Conservation (phyloP, 2,329 filamentous ascomycete genomes). For the Arthrobotrys musiformis region DNA sequence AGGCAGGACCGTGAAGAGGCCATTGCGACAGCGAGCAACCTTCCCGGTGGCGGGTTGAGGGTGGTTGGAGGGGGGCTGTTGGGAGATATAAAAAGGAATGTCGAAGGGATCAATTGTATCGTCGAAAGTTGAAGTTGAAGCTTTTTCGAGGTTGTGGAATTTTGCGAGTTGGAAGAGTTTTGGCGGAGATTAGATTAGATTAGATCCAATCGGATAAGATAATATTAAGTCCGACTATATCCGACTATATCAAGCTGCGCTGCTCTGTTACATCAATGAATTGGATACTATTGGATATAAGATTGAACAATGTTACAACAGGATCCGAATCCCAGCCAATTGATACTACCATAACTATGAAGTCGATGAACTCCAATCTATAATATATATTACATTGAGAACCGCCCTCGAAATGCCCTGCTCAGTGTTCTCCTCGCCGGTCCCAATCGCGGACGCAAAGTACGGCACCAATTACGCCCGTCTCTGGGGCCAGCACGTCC, state of each 20-base stretch:
- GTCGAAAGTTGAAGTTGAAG: constrained; percentile 3
- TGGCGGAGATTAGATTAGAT: constrained; percentile 30
- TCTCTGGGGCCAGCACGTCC: constrained; percentile 7
- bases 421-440: constrained; percentile 2
- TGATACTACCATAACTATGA: no score
- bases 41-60: background rate
- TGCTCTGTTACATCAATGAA: no score
- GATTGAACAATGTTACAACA: no score
- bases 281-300: no score
- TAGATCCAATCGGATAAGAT: background rate
- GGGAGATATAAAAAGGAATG: constrained; percentile 6
- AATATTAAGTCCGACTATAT: constrained; percentile 18
- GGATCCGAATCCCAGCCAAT: no score
- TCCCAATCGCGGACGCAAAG: background rate
- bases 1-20: constrained; percentile 30
- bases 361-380: background rate
- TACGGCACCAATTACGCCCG: background rate
- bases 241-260: background rate
- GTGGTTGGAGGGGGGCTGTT: background rate
- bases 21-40: constrained; percentile 7
- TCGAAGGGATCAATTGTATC: no score
- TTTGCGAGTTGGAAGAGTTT: constrained; percentile 52
- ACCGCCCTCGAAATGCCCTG: constrained; percentile 15
- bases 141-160: constrained; percentile 35
- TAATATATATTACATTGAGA: background rate